Evolutionary conservation across 1,284 basidiomycete species (phyloP).

Genomic region (Cystobasidium slooffiae): DNA sequence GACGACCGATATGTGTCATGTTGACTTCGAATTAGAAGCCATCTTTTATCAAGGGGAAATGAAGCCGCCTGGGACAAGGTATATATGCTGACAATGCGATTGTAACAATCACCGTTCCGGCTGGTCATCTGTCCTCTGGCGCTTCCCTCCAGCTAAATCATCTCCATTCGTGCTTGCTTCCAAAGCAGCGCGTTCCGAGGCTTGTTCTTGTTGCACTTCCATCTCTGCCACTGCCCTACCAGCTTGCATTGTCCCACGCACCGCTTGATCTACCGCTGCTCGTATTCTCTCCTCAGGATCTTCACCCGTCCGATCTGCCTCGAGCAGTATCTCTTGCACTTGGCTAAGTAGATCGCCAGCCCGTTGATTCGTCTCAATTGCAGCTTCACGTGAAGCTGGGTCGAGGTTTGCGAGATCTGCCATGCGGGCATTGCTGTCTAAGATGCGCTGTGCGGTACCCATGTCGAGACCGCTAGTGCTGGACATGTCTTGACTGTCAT

Average conservation of each 20-base stretch:
- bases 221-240: constrained; percentile 28
- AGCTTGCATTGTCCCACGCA: constrained; percentile 21
- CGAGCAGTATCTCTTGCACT: constrained; percentile 30
- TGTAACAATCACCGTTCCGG: constrained; percentile 18
- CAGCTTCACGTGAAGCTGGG: constrained; percentile 30
- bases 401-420: constrained; percentile 23
- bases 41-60: too few relatives aligned
- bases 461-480: not conserved
- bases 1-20: too few relatives aligned
- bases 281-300: constrained; percentile 39
- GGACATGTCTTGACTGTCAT: not conserved
- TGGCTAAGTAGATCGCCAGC: constrained; percentile 24
- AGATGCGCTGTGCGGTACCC: constrained; percentile 12
- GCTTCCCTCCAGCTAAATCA: not conserved
- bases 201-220: constrained; percentile 24
- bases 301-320: constrained; percentile 38
- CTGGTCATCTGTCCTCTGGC: constrained; percentile 31
- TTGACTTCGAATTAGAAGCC: too few relatives aligned
- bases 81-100: not conserved
- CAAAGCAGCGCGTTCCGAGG: not conserved
- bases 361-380: constrained; percentile 37
- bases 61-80: too few relatives aligned
- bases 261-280: constrained; percentile 36
- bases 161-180: not conserved
- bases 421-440: constrained; percentile 6